A percentile compares a stretch with the other conserved stretches of the same genome.
Conservation (phyloP, 306 rosid genomes). For the Lathyrus tuberosus region DNA sequence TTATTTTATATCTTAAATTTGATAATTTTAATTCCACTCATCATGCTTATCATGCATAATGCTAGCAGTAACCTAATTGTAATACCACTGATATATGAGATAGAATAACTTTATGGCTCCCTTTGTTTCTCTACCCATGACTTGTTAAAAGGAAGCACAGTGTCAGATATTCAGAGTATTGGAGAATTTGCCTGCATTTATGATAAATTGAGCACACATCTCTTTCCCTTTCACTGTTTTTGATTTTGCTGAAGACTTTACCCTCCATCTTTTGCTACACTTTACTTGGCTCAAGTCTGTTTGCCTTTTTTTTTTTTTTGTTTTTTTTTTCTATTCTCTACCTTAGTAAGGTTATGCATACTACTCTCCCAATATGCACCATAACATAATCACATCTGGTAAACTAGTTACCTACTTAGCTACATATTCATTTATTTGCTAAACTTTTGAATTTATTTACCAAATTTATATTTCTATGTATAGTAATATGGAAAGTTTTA, state of each 20-base stretch:
- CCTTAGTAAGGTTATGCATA: background rate
- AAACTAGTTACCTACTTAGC: conserved; percentile 7
- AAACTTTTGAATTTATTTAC: background rate
- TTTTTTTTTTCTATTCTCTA: background rate
- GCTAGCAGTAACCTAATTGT: conserved; percentile 6
- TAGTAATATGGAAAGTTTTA: no score
- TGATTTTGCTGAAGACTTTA: background rate
- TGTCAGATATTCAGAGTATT: conserved; percentile 5
- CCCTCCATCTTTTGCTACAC: background rate
- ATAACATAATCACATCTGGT: conserved; percentile 3
- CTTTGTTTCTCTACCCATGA: conserved; percentile 8
- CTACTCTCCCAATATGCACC: background rate
- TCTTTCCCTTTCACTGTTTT: conserved; percentile 17
- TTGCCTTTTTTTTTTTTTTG: no score
- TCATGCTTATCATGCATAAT: conserved; percentile 11
- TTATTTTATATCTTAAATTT: no score
- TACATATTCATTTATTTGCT: conserved; percentile 22
- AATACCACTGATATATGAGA: no score
- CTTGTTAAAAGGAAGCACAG: background rate
- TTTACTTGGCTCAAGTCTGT: conserved; percentile 12
- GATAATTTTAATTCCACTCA: background rate
- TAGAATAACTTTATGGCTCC: conserved; percentile 4
- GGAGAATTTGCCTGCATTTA: conserved; percentile 7
- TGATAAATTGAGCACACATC: background rate
- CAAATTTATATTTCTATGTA: conserved; percentile 22